Evolutionary conservation across 768 basidiomycete genomes (phyloP), one percentile per base, ranked within the genome.

Genomic region (Brasilioporus rufonigricans): DNA sequence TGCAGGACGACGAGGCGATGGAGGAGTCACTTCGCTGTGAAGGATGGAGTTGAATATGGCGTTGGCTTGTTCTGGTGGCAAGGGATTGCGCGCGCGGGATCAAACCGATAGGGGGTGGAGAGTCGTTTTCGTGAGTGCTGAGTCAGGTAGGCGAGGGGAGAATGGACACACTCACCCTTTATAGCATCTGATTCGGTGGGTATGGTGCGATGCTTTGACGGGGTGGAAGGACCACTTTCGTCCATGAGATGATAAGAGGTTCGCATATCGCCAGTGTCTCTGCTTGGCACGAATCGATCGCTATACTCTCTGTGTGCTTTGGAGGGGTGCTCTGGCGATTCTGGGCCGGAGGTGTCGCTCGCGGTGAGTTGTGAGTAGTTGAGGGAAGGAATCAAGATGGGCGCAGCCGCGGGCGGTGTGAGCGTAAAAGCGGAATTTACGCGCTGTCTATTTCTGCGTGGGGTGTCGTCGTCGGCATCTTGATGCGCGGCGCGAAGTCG

Each of bases 21-120:
- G 79, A 5, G 89, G 87, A 0, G 88, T 87, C 46, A 92, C 87
- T 74, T 91, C 86, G 35, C 84, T 80, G 67, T 91, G 84, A 19
- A 92, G 74, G 56, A 92, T 82, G 26, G 87, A 81, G 56, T 78
- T 85, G 75, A 93, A 92, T 49, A 91, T 81, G 12, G 87, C 78
- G 65, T 92, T 92, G 50, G 90, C 89, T 83, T 92, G 89, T 73
- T 92, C 90, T 89, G 57, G 27, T 44, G 44, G 52, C 43, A 31
- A 38, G 38, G 10, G 2, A 49, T 31, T 36, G 31, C n/a, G 16
- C 16, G 53, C 27, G 49, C 31, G 61, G 59, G 56, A 70, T 69
- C 51, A 14, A 45, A 43, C n/a, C 40, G 39, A 53, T 52, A 65
- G 66, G 49, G 8, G 60, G 58, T 31, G 43, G 19, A 41, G 33